phyloP scores from a whole-genome alignment of 1,284 basidiomycete species.

The Naganishia albida region DNA sequence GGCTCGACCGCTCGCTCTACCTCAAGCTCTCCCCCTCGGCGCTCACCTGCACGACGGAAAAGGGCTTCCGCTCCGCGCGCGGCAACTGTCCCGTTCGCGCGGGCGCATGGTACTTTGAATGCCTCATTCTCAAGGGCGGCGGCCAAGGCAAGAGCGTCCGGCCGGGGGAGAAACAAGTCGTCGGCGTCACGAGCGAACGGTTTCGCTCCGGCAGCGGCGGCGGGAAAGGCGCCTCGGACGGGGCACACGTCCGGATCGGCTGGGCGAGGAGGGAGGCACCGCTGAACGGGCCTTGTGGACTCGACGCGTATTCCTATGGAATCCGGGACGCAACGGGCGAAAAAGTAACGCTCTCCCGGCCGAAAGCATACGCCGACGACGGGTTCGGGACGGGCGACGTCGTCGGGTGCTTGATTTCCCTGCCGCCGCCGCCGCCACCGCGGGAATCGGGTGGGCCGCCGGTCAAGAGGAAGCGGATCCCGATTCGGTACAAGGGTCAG shows the following conservation, averaged over 20 bases:
- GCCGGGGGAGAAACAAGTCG: slow-evolving; percentile 3
- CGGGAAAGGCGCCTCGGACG: slow-evolving; percentile 46
- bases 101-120: slow-evolving; percentile 94
- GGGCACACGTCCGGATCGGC: slow-evolving; percentile 84
- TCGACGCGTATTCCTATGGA: slow-evolving; percentile 92
- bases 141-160: slow-evolving; percentile 36
- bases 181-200: slow-evolving; percentile 21
- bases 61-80: slow-evolving; percentile 86
- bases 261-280: slow-evolving; percentile 89
- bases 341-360: slow-evolving; percentile 80
- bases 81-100: slow-evolving; percentile 85
- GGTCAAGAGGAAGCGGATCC: slow-evolving; percentile 78
- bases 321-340: slow-evolving; percentile 89
- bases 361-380: slow-evolving; percentile 64
- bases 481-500: slow-evolving; percentile 94
- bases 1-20: slow-evolving; percentile 58
- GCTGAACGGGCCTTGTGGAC: slow-evolving; percentile 86
- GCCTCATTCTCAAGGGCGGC: slow-evolving; percentile 69
- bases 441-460: slow-evolving; percentile 59
- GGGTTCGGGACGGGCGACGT: slow-evolving; percentile 81
- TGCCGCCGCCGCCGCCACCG: slow-evolving; percentile 75
- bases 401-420: slow-evolving; percentile 68
- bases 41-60: slow-evolving; percentile 72
- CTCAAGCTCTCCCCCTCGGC: slow-evolving; percentile 81
- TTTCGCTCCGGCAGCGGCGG: neutral